Percentiles rank a stretch among this genome's conserved stretches.
Conservation (phyloP, 148 eudicot species). For the Euryodendron excelsum region DNA sequence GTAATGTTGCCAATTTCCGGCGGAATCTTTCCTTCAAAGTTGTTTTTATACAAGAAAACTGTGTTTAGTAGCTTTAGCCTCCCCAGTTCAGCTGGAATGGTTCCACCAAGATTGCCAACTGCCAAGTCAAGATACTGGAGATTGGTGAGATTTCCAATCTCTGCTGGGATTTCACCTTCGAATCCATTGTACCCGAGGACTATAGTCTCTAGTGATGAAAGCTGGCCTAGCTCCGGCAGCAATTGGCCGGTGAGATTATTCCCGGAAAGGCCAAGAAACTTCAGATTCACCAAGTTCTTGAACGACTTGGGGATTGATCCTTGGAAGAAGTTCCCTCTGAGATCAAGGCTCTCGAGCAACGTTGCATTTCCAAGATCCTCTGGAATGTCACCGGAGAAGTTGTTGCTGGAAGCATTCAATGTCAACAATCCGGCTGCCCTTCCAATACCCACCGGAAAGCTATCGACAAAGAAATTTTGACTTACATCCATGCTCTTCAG, state of each 20-base stretch:
- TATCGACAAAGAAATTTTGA: conserved; percentile 50
- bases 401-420: conserved; percentile 75
- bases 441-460: conserved; percentile 65
- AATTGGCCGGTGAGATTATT: conserved; percentile 66
- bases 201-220: conserved; percentile 59
- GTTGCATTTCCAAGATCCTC: conserved; percentile 61
- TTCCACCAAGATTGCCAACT: conserved; percentile 60
- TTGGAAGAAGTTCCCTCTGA: conserved; percentile 66
- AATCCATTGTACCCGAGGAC: conserved; percentile 70
- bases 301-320: conserved; percentile 58
- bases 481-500: conserved; percentile 62
- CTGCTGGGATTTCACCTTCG: conserved; percentile 56
- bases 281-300: conserved; percentile 43
- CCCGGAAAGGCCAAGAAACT: conserved; percentile 85
- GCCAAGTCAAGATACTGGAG: conserved; percentile 76
- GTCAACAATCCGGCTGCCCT: conserved; percentile 25
- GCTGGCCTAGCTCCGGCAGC: conserved; percentile 53
- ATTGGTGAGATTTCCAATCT: conserved; percentile 69
- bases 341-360: conserved; percentile 51
- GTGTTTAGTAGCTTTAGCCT: conserved; percentile 43
- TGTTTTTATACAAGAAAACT: conserved; percentile 67
- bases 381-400: conserved; percentile 67
- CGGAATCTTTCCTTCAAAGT: conserved; percentile 57
- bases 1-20: conserved; percentile 51
- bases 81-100: conserved; percentile 63